Percentiles rank a stretch among this genome's conserved stretches.
These are phyloP conservation scores for Castanea mollissima DNA, from an alignment of 306 rosid genomes.

Conservation along the genomic window DNA sequence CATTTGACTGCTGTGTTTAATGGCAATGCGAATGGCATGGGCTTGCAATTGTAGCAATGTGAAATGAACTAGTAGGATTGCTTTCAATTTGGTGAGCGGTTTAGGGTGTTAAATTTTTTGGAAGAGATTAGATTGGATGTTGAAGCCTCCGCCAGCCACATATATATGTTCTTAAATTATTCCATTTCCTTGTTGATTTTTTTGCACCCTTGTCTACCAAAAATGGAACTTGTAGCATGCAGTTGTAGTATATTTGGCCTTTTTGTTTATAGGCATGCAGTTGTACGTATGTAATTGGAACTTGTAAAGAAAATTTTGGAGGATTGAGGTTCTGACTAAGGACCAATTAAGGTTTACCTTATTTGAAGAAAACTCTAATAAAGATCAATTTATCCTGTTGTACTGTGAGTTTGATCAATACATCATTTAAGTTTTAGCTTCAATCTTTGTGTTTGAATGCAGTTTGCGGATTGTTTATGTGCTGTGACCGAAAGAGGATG, in stretches of 20 bases:
- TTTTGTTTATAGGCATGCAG: background rate
- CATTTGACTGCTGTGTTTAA: constrained; percentile 51
- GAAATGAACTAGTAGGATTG: background rate
- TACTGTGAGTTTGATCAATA: too few relatives aligned
- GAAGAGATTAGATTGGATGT: background rate
- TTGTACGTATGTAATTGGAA: background rate
- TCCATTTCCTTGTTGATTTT: too few relatives aligned
- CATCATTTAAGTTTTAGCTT: too few relatives aligned
- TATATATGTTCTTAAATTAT: too few relatives aligned
- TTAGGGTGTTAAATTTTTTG: background rate
- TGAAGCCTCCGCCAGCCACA: background rate
- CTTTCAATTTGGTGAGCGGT: background rate
- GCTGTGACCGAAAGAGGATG: too few relatives aligned
- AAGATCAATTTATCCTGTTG: too few relatives aligned
- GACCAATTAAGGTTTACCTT: too few relatives aligned
- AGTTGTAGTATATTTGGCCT: background rate
- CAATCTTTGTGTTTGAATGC: too few relatives aligned
- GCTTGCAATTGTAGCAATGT: constrained; percentile 11
- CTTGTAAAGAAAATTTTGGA: background rate
- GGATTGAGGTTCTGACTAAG: too few relatives aligned
- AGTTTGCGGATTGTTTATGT: too few relatives aligned
- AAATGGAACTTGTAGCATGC: background rate
- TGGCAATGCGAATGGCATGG: background rate
- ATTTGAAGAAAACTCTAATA: too few relatives aligned
- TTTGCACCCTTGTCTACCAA: too few relatives aligned